Base-by-base conservation (phyloP, 345 rosid species). In the Eucalyptus guilfoylei region DNA sequence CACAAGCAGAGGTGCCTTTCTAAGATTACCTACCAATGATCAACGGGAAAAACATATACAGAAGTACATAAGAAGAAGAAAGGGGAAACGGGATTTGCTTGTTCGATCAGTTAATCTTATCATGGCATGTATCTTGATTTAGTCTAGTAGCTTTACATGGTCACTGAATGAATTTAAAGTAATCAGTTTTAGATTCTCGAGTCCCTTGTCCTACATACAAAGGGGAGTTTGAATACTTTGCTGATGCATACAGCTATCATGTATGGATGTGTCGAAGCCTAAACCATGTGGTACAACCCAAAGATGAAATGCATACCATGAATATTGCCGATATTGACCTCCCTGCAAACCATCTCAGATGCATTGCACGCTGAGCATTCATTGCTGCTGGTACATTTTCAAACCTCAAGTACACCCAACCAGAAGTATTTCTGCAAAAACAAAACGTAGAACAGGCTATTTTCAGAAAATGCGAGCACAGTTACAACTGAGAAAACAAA, bases 281-380 rank as follows among this genome's bases (percentile, higher is more conserved):
- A 34, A 19, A 28, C 45, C 83, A 64, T 15, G 40, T 2, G 23
- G 47, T 40, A 40, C 15, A 40, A 21, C 8, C 45, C 47, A 40
- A 40, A 49, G 52, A 34, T 28, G 44, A 50, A 40, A 44, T 8
- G 37, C 67, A 14, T 96, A 97, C 99, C 99, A 96, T 93, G 92
- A 90, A 97, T 86, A 92, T 90, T 60, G 99, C 99, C 47, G 97
- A 92, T 89, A 97, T 96, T 90, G 94, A 92, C 92, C 96, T 89
- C 48, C 96, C 94, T 4, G 99, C 99, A 93, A 97, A 97, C 99
- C 99, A 97, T 91, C 99, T 95, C 96, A 89, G 89, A 91, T 97
- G 99, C 99, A 97, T 96, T 11, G 97, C 96, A 49, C 89, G 95
- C 88, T 97, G 99, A 60, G 96, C 99, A 76, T 90, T 91, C 6